Evolutionary conservation across 257 asterid species (phyloP).

Genomic region (Jacaranda copaia): DNA sequence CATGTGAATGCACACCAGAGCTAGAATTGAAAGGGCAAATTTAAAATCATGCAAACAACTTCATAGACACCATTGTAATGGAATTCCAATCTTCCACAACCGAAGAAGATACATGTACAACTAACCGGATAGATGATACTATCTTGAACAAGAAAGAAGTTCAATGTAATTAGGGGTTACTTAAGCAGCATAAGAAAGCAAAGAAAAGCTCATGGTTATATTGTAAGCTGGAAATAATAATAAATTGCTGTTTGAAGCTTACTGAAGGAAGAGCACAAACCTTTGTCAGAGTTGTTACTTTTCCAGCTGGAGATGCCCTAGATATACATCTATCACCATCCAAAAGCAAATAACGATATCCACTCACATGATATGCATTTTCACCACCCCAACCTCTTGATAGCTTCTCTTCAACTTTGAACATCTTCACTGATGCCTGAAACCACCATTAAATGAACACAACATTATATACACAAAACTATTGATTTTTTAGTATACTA

Average conservation of each 20-base stretch:
- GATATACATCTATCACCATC: constrained; percentile 80
- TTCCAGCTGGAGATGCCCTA: constrained; percentile 98
- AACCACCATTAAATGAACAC: constrained; percentile 32
- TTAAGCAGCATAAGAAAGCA: too few species aligned
- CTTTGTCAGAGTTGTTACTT: constrained; percentile 92
- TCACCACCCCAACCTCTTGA: constrained; percentile 99
- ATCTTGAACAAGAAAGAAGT: too few species aligned
- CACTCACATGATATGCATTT: constrained; percentile 96
- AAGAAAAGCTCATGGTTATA: constrained; percentile 1
- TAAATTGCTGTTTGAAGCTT: neutral
- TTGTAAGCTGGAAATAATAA: constrained; percentile 8
- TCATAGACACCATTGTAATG: too few species aligned
- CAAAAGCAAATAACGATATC: constrained; percentile 87
- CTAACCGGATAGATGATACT: too few species aligned
- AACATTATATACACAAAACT: neutral
- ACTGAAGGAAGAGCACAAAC: constrained; percentile 44
- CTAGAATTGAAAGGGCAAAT: too few species aligned
- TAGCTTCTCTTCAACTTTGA: constrained; percentile 90
- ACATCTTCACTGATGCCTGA: constrained; percentile 72
- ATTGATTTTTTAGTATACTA: neutral
- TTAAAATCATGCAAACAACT: too few species aligned
- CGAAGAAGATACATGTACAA: too few species aligned
- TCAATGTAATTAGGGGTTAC: too few species aligned
- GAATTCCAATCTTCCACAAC: too few species aligned
- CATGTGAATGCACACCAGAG: too few species aligned